These are phyloP conservation scores for Populus deltoides DNA, from an alignment of 345 rosid genomes.

Conservation along the genomic window DNA sequence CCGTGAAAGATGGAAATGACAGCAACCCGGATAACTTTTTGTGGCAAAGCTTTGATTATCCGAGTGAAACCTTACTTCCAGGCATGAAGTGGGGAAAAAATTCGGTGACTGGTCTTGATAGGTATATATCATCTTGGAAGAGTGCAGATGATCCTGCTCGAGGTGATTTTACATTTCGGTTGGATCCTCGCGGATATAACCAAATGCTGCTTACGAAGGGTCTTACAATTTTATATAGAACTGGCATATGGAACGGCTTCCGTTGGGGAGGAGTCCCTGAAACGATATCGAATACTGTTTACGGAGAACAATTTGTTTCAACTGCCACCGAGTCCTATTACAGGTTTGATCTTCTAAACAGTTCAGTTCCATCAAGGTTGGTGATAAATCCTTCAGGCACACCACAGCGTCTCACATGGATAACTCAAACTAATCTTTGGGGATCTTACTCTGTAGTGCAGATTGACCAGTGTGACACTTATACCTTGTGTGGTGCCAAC, in stretches of 20 bases:
- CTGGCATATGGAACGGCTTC: constrained; percentile 4
- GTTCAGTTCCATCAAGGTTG: constrained; percentile 10
- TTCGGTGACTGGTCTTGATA: constrained; percentile 1
- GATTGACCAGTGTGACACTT: constrained; percentile 4
- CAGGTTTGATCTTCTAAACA: neutral
- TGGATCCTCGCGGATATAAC: neutral
- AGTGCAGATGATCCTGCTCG: constrained; percentile 2
- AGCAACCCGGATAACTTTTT: neutral
- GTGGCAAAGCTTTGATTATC: constrained; percentile 13
- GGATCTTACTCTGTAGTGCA: neutral
- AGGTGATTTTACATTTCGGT: neutral
- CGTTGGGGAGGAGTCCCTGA: constrained; percentile 1
- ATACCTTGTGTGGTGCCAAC: neutral
- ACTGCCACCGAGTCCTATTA: neutral
- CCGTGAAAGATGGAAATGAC: neutral
- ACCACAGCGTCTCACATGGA: constrained; percentile 5
- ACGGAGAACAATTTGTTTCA: neutral
- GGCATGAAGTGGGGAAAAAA: constrained; percentile 8
- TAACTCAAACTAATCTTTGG: constrained; percentile 1
- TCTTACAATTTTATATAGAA: neutral
- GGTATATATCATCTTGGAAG: constrained; percentile 11
- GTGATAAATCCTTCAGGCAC: neutral
- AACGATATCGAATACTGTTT: neutral
- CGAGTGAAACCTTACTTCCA: constrained; percentile 10
- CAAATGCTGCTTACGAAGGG: neutral